Conservation (phyloP, 176 grass and related monocot genomes). For the Neostapfia colusana region DNA sequence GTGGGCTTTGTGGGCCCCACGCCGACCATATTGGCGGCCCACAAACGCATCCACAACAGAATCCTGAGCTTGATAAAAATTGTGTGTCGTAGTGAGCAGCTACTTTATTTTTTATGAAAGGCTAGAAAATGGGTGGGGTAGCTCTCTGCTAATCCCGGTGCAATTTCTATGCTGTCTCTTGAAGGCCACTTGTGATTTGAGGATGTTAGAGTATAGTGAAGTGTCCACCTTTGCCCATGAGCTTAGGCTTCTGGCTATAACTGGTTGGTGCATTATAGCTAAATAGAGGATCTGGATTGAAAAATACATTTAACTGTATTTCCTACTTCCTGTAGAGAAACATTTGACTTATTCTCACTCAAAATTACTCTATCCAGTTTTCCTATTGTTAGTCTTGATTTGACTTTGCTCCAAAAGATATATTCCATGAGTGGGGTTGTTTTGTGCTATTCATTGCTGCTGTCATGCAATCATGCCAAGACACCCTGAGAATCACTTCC, state of each 20-base stretch:
- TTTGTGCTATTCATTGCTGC: neutral
- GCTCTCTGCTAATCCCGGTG: neutral
- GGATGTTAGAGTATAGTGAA: too few species aligned
- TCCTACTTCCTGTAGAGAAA: neutral
- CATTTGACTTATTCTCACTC: neutral
- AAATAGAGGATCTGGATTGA: neutral
- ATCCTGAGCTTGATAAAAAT: neutral
- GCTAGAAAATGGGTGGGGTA: neutral
- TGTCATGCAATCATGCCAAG: neutral
- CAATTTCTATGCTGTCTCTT: neutral
- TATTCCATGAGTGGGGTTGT: conserved; percentile 3
- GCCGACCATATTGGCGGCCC: too few species aligned
- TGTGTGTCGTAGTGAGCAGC: neutral
- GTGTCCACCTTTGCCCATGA: too few species aligned
- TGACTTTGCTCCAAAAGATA: neutral
- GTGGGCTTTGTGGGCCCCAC: too few species aligned
- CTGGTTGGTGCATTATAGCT: too few species aligned
- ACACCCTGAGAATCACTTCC: neutral
- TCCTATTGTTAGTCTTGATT: neutral
- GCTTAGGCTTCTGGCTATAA: too few species aligned
- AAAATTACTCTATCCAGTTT: neutral
- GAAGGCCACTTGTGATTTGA: neutral
- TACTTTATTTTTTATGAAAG: neutral
- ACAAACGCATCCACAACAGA: too few species aligned
- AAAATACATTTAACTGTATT: conserved; percentile 20